phyloP scores from a whole-genome alignment of 2,329 filamentous ascomycete species.

The Zymoseptoria brevis region DNA sequence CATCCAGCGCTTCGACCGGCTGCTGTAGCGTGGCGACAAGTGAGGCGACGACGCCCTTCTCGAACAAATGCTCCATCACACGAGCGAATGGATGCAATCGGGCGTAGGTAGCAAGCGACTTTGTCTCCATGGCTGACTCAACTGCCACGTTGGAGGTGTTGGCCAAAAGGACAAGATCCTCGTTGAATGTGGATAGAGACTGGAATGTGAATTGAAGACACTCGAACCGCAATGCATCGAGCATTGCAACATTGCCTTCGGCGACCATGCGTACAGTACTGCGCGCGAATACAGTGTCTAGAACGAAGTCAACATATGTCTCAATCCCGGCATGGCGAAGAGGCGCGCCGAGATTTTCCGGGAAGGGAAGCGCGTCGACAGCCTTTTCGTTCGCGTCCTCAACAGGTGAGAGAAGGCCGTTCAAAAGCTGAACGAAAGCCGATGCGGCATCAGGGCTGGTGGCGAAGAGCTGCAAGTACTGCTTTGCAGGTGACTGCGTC shows the following conservation, averaged over 20 bases:
- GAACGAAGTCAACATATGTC: constrained; percentile 82
- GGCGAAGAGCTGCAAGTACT: constrained; percentile 26
- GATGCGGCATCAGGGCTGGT: constrained; percentile 43
- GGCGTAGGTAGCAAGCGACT: constrained; percentile 71
- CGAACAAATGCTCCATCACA: constrained; percentile 98
- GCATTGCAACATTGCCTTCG: constrained; percentile 54
- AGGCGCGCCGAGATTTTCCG: constrained; percentile 70
- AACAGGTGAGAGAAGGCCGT: constrained; percentile 61
- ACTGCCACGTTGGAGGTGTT: constrained; percentile 69
- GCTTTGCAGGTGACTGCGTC: constrained; percentile 19
- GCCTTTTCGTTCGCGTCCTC: constrained; percentile 54
- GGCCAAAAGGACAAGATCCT: constrained; percentile 78
- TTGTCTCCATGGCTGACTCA: constrained; percentile 65
- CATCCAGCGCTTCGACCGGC: constrained; percentile 62
- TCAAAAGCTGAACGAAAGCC: constrained; percentile 71
- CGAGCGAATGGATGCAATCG: constrained; percentile 85
- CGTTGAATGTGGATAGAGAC: constrained; percentile 83
- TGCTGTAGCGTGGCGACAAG: constrained; percentile 75
- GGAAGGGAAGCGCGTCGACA: constrained; percentile 68
- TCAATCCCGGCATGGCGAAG: constrained; percentile 82
- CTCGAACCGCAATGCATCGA: constrained; percentile 58
- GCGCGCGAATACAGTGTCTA: constrained; percentile 57
- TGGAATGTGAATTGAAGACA: constrained; percentile 77
- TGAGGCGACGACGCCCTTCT: constrained; percentile 73
- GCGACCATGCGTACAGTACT: constrained; percentile 52